Percentiles rank a stretch among this genome's conserved stretches.
These are phyloP conservation scores for Fusarium begoniae DNA, from an alignment of 2,329 filamentous ascomycete genomes.

Conservation along the genomic window DNA sequence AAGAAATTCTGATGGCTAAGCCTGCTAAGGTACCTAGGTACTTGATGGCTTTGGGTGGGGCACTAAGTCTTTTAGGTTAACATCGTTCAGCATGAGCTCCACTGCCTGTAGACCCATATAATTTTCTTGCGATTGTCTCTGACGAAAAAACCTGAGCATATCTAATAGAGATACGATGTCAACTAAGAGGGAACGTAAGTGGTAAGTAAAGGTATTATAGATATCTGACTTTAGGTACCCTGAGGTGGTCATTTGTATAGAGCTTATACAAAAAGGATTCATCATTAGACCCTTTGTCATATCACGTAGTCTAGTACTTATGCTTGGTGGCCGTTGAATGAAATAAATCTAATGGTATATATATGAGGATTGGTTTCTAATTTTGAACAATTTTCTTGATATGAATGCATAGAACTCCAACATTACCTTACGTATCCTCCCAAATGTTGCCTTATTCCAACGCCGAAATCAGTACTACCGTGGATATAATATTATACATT, in stretches of 20 bases:
- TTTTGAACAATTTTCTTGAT: neutral
- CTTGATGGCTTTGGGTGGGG: slow-evolving; percentile 3
- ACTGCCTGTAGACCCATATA: neutral
- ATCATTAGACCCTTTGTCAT: neutral
- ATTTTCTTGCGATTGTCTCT: neutral
- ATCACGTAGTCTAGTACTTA: neutral
- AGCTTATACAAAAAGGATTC: neutral
- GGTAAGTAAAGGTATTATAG: neutral
- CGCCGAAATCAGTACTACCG: slow-evolving; percentile 30
- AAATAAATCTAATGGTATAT: neutral
- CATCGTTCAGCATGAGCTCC: neutral
- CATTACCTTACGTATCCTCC: slow-evolving; percentile 7
- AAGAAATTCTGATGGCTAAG: slow-evolving; percentile 31
- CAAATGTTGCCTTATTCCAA: slow-evolving; percentile 18
- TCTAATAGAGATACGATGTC: neutral
- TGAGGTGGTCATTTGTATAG: neutral
- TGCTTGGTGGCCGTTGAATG: neutral
- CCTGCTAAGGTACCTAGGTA: neutral
- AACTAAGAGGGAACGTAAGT: neutral
- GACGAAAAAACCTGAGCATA: neutral
- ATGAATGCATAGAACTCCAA: slow-evolving; percentile 18
- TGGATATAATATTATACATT: slow-evolving; percentile 38
- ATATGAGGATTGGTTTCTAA: slow-evolving; percentile 18
- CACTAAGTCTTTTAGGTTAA: neutral
- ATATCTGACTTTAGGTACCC: neutral